Percentiles rank a stretch among this genome's conserved stretches.
Evolutionary conservation across 306 rosid species (phyloP).

Genomic region (Castanea sativa): DNA sequence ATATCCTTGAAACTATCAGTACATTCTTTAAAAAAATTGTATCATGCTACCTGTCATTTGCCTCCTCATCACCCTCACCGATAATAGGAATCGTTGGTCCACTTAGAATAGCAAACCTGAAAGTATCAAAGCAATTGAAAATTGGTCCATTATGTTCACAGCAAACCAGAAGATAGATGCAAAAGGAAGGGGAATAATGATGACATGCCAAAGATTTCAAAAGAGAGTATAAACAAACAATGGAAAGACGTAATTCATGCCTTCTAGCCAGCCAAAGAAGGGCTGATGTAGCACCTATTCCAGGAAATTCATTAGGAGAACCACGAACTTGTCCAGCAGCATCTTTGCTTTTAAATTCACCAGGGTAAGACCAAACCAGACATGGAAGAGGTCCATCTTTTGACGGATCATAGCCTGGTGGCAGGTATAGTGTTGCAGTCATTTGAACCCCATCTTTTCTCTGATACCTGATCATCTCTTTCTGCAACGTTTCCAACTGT

Average conservation of each 20-base stretch:
- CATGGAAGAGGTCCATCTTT: conserved; percentile 96
- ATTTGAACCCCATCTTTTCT: conserved; percentile 98
- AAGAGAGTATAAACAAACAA: conserved; percentile 6
- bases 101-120: conserved; percentile 91
- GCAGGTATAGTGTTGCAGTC: conserved; percentile 92
- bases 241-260: conserved; percentile 39
- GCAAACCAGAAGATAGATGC: conserved; percentile 9
- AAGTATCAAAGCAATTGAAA: conserved; percentile 35
- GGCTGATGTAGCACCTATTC: conserved; percentile 93
- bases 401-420: conserved; percentile 87
- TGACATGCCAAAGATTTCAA: conserved; percentile 16
- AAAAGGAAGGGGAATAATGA: conserved; percentile 1
- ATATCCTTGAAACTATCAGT: conserved; percentile 13
- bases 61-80: conserved; percentile 94
- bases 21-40: background rate
- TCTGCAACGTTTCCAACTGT: conserved; percentile 86
- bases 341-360: conserved; percentile 97
- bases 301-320: conserved; percentile 97
- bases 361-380: conserved; percentile 97
- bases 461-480: conserved; percentile 93
- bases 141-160: conserved; percentile 20
- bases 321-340: conserved; percentile 99
- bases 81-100: conserved; percentile 98
- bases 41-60: conserved; percentile 81
- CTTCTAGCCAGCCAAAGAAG: conserved; percentile 97